phyloP scores from a whole-genome alignment of 306 rosid genomes.

The Phaseolus lunatus region DNA sequence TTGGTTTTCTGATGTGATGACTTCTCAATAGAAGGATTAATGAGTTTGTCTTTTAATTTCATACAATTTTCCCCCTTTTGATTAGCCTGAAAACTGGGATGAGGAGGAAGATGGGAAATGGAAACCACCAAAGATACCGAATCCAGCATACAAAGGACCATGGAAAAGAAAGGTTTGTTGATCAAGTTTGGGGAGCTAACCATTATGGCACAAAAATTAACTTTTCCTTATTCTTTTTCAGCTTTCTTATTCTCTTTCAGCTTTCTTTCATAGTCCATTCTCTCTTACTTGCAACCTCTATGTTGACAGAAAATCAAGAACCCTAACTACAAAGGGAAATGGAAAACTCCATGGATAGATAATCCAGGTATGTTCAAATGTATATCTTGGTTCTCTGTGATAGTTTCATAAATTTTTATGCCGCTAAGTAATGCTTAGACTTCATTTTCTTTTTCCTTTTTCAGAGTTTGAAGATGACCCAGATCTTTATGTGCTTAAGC shows the following conservation, averaged over 20 bases:
- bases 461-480: conserved; percentile 72
- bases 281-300: conserved; percentile 42
- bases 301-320: conserved; percentile 55
- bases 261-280: conserved; percentile 24
- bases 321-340: conserved; percentile 70
- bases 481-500: conserved; percentile 68
- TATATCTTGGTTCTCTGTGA: conserved; percentile 33
- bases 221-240: conserved; percentile 22
- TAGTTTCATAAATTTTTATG: conserved; percentile 9
- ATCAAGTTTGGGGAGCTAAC: conserved; percentile 41
- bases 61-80: conserved; percentile 19
- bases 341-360: conserved; percentile 69
- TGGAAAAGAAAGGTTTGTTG: conserved; percentile 84
- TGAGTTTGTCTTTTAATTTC: conserved; percentile 4
- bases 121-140: conserved; percentile 92
- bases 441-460: not conserved
- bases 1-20: conserved; percentile 17
- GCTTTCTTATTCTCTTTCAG: conserved; percentile 12
- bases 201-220: conserved; percentile 16
- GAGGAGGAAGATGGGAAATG: conserved; percentile 90
- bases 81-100: conserved; percentile 91
- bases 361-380: conserved; percentile 57
- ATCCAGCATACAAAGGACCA: conserved; percentile 95
- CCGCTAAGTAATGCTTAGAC: conserved; percentile 28
- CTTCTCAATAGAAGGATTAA: conserved; percentile 12